Evolutionary conservation across 2,329 filamentous ascomycete species (phyloP).

Genomic region (Ascochyta koolunga): DNA sequence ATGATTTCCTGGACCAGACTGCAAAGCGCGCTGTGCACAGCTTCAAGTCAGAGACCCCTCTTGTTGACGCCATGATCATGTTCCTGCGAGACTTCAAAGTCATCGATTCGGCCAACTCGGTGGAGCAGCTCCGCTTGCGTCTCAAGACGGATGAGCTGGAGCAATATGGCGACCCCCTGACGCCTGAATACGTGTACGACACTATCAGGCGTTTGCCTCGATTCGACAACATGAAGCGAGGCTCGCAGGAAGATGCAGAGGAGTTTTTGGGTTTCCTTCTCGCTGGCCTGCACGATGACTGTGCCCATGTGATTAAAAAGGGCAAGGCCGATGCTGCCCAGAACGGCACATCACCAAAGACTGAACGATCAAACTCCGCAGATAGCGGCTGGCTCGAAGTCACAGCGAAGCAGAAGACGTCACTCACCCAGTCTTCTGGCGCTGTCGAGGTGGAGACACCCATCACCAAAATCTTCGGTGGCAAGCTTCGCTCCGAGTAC

Average conservation of each 20-base stretch:
- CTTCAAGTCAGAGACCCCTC: conserved; percentile 92
- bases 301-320: conserved; percentile 73
- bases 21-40: conserved; percentile 83
- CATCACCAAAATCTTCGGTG: conserved; percentile 92
- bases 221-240: conserved; percentile 93
- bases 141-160: conserved; percentile 86
- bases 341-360: conserved; percentile 50
- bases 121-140: conserved; percentile 73
- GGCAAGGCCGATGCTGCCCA: conserved; percentile 43
- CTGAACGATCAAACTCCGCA: conserved; percentile 53
- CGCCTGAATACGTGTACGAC: conserved; percentile 93
- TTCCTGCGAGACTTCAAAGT: conserved; percentile 92
- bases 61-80: conserved; percentile 96
- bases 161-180: conserved; percentile 88
- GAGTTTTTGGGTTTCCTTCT: conserved; percentile 94
- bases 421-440: conserved; percentile 85
- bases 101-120: conserved; percentile 77
- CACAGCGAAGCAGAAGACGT: conserved; percentile 85
- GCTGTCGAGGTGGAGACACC: conserved; percentile 75
- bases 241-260: conserved; percentile 96
- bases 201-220: conserved; percentile 84
- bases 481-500: conserved; percentile 87
- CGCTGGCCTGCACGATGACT: conserved; percentile 93
- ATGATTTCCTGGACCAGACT: conserved; percentile 88
- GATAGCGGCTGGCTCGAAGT: conserved; percentile 91